A percentile compares a stretch with the other conserved stretches of the same genome.
These are phyloP conservation scores for Monosporascus cannonballus DNA, from an alignment of 2,329 filamentous ascomycete genomes.

Conservation along the genomic window DNA sequence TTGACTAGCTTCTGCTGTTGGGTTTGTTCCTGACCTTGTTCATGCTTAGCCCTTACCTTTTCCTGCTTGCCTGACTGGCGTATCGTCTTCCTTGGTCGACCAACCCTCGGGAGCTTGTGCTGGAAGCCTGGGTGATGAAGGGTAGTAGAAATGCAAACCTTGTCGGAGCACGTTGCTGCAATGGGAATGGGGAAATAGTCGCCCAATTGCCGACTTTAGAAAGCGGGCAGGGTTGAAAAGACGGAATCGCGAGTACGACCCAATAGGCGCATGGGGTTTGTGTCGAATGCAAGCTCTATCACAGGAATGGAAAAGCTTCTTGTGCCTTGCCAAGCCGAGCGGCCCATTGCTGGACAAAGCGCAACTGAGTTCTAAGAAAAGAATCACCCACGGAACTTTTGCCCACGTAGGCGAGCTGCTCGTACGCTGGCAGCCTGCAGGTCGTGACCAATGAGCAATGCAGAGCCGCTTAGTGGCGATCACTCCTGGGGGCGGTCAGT, in stretches of 20 bases:
- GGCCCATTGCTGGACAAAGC: neutral
- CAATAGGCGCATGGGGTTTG: neutral
- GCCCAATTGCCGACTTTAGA: neutral
- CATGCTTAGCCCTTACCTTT: neutral
- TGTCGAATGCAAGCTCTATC: neutral
- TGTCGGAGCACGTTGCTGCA: neutral
- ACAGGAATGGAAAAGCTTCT: neutral
- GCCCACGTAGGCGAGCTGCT: slow-evolving; percentile 1
- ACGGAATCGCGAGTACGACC: neutral
- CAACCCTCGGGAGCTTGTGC: too few species aligned
- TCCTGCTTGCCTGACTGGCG: neutral
- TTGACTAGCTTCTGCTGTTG: neutral
- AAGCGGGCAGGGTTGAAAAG: neutral
- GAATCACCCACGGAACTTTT: neutral
- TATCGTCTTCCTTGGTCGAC: neutral
- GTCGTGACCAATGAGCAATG: slow-evolving; percentile 15
- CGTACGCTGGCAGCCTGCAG: slow-evolving; percentile 5
- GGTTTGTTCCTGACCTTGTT: neutral
- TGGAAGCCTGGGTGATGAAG: neutral
- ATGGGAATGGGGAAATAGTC: neutral
- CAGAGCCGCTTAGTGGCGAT: slow-evolving; percentile 18
- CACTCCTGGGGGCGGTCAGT: slow-evolving; percentile 1
- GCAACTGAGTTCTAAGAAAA: neutral
- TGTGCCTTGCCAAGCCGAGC: neutral
- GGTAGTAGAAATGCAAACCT: neutral